A percentile compares a stretch with the other conserved stretches of the same genome.
Conservation (phyloP, 2,329 filamentous ascomycete species). For the Periconia sp. region DNA sequence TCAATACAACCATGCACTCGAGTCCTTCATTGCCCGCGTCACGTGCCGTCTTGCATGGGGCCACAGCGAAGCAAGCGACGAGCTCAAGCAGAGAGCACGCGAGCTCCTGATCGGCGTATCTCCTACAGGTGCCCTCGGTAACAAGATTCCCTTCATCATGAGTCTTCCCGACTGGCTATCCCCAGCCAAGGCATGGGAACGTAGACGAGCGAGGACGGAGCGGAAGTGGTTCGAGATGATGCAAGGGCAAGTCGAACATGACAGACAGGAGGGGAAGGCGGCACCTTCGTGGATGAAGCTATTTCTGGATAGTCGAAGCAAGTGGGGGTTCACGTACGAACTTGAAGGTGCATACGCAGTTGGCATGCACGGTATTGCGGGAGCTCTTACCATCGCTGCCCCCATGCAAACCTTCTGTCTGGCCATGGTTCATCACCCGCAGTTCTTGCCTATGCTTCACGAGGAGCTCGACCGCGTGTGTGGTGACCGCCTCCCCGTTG, state of each 20-base stretch:
- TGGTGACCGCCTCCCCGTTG: conserved; percentile 38
- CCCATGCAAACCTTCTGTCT: conserved; percentile 52
- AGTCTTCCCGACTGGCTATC: conserved; percentile 46
- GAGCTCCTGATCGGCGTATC: conserved; percentile 51
- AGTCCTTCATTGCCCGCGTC: conserved; percentile 50
- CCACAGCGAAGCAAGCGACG: conserved; percentile 47
- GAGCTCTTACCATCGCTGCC: conserved; percentile 50
- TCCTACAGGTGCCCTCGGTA: conserved; percentile 48
- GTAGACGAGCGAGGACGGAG: conserved; percentile 46
- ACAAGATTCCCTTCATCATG: conserved; percentile 51
- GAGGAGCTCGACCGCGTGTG: conserved; percentile 46
- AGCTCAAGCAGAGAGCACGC: conserved; percentile 50
- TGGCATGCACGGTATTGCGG: conserved; percentile 52
- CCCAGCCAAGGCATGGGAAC: conserved; percentile 49
- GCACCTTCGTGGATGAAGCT: conserved; percentile 47
- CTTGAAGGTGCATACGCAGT: conserved; percentile 50
- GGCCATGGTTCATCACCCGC: conserved; percentile 49
- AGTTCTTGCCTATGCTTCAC: conserved; percentile 45
- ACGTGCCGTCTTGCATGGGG: conserved; percentile 52
- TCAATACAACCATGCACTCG: conserved; percentile 47
- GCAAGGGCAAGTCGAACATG: conserved; percentile 44
- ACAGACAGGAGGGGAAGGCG: conserved; percentile 37
- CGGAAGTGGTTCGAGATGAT: conserved; percentile 48
- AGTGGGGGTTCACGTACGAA: conserved; percentile 47
- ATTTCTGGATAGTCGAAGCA: conserved; percentile 44